Conservation (phyloP, 768 basidiomycete genomes). For the Boletus vinaceobasis region DNA sequence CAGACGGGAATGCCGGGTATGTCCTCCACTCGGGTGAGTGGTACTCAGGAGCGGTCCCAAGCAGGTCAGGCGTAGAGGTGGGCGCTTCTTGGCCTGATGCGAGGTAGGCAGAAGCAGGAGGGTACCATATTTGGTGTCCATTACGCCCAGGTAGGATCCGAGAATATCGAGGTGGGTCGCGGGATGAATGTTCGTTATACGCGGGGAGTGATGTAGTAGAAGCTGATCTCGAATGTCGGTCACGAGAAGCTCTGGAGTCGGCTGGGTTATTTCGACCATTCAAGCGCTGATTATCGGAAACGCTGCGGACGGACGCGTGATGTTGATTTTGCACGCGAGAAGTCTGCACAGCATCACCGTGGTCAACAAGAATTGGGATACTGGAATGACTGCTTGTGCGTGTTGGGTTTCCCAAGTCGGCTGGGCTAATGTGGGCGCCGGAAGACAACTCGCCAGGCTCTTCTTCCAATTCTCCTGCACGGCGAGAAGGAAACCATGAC, state of each 20-base stretch:
- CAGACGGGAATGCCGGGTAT: conserved; percentile 74
- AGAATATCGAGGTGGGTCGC: conserved; percentile 24
- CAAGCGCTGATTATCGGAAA: conserved; percentile 15
- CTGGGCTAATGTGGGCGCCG: background rate
- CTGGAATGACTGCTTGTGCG: conserved; percentile 6
- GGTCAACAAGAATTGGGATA: conserved; percentile 13
- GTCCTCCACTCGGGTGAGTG: conserved; percentile 66
- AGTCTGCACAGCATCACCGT: conserved; percentile 2
- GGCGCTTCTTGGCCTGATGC: conserved; percentile 15
- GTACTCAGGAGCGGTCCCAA: conserved; percentile 31
- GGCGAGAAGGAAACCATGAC: conserved; percentile 28
- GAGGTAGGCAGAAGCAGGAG: conserved; percentile 46
- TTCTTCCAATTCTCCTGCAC: conserved; percentile 10
- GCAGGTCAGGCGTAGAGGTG: background rate
- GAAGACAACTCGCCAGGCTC: conserved; percentile 3
- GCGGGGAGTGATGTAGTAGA: conserved; percentile 23
- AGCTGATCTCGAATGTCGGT: conserved; percentile 11
- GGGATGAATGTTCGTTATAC: conserved; percentile 22
- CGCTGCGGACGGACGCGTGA: conserved; percentile 14
- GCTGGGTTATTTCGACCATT: conserved; percentile 1
- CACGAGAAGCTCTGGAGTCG: conserved; percentile 1
- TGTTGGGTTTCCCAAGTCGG: conserved; percentile 1
- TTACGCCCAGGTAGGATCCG: conserved; percentile 13
- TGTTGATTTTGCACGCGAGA: conserved; percentile 7
- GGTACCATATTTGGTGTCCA: conserved; percentile 56